These are phyloP conservation scores for Lactarius vividus DNA, from an alignment of 768 basidiomycete species.

Conservation along the genomic window DNA sequence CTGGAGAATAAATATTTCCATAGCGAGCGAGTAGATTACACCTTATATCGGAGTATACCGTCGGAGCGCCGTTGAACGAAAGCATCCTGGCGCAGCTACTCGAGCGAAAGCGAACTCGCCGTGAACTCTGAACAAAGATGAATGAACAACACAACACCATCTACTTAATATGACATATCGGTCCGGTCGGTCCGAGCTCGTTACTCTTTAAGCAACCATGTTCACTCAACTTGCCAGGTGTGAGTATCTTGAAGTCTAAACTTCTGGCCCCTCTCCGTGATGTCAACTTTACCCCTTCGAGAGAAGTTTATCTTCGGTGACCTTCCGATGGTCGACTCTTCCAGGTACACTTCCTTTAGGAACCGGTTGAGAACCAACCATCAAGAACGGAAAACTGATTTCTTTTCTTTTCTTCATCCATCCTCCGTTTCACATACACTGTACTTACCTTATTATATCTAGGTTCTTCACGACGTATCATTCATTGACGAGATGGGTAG, in stretches of 20 bases:
- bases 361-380: conserved; percentile 11
- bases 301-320: conserved; percentile 15
- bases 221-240: neutral
- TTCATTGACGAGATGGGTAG: neutral
- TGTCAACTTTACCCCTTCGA: conserved; percentile 5
- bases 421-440: neutral
- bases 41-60: neutral
- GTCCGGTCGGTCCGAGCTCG: neutral
- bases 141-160: too few species aligned
- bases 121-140: neutral
- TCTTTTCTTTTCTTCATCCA: neutral
- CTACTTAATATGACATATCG: neutral
- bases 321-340: conserved; percentile 11
- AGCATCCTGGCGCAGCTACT: neutral
- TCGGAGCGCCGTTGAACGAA: neutral
- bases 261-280: conserved; percentile 1
- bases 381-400: conserved; percentile 25
- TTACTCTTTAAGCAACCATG: neutral
- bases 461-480: neutral
- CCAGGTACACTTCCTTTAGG: conserved; percentile 14
- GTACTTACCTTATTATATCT: conserved; percentile 1
- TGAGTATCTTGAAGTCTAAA: neutral
- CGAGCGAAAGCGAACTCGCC: neutral
- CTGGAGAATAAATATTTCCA: neutral
- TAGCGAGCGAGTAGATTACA: neutral